Conservation (phyloP, 805 yeast genomes). For the Ogataea nonfermentans region DNA sequence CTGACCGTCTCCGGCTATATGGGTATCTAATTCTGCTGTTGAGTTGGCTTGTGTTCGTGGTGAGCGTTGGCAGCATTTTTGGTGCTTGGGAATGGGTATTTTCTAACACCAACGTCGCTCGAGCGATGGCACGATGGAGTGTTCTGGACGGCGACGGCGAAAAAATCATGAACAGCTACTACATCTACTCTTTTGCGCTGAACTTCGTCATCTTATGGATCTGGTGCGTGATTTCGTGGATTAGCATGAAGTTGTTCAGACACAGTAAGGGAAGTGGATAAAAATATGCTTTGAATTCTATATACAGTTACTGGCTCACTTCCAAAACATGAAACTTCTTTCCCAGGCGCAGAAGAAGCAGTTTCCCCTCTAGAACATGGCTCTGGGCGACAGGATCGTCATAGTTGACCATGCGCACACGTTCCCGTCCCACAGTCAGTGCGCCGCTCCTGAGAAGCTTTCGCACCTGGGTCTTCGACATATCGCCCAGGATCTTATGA, state of each 20-base stretch:
- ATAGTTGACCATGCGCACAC: constrained; percentile 46
- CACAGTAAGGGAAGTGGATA: constrained; percentile 67
- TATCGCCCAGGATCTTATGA: constrained; percentile 47
- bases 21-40: constrained; percentile 28
- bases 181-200: constrained; percentile 31
- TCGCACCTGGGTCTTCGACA: constrained; percentile 34
- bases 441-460: constrained; percentile 69
- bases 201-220: constrained; percentile 46
- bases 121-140: constrained; percentile 6
- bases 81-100: constrained; percentile 32
- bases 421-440: constrained; percentile 63
- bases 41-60: constrained; percentile 29
- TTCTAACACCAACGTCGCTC: constrained; percentile 6
- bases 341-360: constrained; percentile 71
- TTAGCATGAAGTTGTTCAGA: constrained; percentile 74
- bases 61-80: constrained; percentile 31
- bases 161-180: constrained; percentile 29
- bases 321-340: constrained; percentile 66
- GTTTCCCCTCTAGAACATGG: constrained; percentile 54
- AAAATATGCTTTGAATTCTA: constrained; percentile 7
- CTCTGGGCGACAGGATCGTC: constrained; percentile 47
- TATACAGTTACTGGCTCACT: constrained; percentile 22
- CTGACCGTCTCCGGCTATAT: constrained; percentile 16
- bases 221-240: constrained; percentile 77
- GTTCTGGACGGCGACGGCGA: constrained; percentile 20